A percentile compares a stretch with the other conserved stretches of the same genome.
These are phyloP conservation scores for Aphanoascus verrucosus DNA, from an alignment of 2,329 filamentous ascomycete species.

Conservation along the genomic window DNA sequence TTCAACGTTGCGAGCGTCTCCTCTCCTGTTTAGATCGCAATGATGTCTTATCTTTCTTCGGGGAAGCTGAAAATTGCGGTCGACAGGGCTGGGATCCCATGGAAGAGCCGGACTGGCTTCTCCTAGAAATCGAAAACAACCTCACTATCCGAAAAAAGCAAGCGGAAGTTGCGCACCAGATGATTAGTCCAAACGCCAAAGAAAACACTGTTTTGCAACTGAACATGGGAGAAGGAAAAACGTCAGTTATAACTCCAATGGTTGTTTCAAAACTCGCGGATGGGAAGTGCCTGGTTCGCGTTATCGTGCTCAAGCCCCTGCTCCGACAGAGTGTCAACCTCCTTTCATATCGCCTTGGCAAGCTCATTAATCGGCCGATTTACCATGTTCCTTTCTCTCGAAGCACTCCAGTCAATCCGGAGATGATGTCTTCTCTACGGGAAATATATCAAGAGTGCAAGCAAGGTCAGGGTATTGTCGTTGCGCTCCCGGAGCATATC, in stretches of 20 bases:
- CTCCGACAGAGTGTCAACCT: constrained; percentile 49
- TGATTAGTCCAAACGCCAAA: constrained; percentile 38
- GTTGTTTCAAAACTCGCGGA: constrained; percentile 45
- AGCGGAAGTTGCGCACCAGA: constrained; percentile 46
- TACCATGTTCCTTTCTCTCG: constrained; percentile 50
- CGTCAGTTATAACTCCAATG: constrained; percentile 56
- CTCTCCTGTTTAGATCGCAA: not conserved
- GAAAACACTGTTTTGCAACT: constrained; percentile 50
- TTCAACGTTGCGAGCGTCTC: constrained; percentile 3
- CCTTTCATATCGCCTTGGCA: constrained; percentile 43
- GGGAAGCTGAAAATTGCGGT: constrained; percentile 40
- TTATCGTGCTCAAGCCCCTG: constrained; percentile 51
- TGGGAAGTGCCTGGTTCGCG: constrained; percentile 40
- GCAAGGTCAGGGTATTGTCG: constrained; percentile 43
- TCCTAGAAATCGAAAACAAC: constrained; percentile 54
- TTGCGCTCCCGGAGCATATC: constrained; percentile 54
- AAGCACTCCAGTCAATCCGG: constrained; percentile 28
- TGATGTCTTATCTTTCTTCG: constrained; percentile 14
- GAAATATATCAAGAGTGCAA: constrained; percentile 40
- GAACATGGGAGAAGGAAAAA: constrained; percentile 61
- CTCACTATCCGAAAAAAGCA: constrained; percentile 53
- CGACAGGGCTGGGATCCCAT: constrained; percentile 47
- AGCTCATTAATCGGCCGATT: constrained; percentile 43
- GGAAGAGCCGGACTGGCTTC: constrained; percentile 48
- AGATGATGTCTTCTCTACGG: constrained; percentile 29